Conservation (phyloP, 345 rosid species). For the Pelargonium nanum region DNA sequence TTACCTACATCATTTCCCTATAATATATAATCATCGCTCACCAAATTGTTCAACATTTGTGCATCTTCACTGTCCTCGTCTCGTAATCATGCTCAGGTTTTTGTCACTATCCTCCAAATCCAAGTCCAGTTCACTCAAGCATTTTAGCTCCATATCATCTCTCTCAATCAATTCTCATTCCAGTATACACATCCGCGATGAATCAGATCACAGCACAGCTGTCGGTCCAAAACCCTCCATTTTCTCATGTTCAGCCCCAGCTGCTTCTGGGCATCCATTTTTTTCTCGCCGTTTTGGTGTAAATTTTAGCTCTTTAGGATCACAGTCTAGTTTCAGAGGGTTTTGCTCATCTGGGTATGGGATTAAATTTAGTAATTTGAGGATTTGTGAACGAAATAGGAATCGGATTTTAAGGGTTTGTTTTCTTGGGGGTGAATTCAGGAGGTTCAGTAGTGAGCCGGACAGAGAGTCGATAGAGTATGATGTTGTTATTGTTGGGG, state of each 20-base stretch:
- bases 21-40: background rate
- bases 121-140: background rate
- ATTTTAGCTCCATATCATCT: background rate
- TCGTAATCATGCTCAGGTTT: background rate
- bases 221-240: background rate
- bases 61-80: background rate
- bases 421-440: constrained; percentile 8
- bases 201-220: background rate
- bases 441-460: constrained; percentile 40
- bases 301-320: background rate
- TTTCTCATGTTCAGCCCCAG: background rate
- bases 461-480: constrained; percentile 67
- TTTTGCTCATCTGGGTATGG: background rate
- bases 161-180: background rate
- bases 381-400: background rate
- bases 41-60: background rate
- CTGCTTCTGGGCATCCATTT: background rate
- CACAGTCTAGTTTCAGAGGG: background rate
- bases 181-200: background rate
- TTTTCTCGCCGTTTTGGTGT: background rate
- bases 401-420: background rate
- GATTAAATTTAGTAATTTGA: background rate
- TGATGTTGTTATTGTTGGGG: constrained; percentile 87
- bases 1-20: too few species aligned
- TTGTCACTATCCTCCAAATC: background rate